These are phyloP conservation scores for Zymoseptoria passerinii DNA, from an alignment of 2,329 filamentous ascomycete species.

Conservation along the genomic window DNA sequence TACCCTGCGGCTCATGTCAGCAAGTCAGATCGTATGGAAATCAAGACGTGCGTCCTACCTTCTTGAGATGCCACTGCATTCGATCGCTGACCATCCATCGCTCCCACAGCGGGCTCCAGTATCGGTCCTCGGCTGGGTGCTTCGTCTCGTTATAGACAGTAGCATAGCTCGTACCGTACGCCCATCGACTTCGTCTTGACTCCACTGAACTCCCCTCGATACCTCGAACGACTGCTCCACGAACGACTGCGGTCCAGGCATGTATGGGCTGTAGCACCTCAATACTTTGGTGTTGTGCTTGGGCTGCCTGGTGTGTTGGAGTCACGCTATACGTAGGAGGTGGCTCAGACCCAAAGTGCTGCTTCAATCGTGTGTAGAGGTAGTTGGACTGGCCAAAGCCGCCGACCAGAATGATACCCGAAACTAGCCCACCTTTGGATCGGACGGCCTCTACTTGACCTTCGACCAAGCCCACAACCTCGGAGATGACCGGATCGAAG, in stretches of 20 bases:
- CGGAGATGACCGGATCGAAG: conserved; percentile 60
- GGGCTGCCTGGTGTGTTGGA: conserved; percentile 53
- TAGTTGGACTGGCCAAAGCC: conserved; percentile 69
- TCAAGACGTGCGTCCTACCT: conserved; percentile 42
- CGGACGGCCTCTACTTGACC: conserved; percentile 38
- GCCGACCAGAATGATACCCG: conserved; percentile 71
- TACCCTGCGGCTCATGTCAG: conserved; percentile 42
- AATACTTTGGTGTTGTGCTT: conserved; percentile 46
- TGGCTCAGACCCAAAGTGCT: conserved; percentile 51
- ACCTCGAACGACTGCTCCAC: conserved; percentile 66
- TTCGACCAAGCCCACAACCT: conserved; percentile 48
- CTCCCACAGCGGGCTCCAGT: conserved; percentile 74
- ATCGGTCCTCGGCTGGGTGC: conserved; percentile 63
- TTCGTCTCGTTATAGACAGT: conserved; percentile 66
- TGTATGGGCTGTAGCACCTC: conserved; percentile 78
- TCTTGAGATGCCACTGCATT: conserved; percentile 80
- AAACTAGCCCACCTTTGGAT: conserved; percentile 34
- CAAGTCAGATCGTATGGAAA: not conserved
- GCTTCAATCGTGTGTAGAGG: conserved; percentile 61
- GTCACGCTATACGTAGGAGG: conserved; percentile 57
- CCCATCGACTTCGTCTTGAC: conserved; percentile 62
- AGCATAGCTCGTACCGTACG: conserved; percentile 74
- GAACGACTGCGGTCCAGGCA: conserved; percentile 72
- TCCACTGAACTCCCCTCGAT: conserved; percentile 74
- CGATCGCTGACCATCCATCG: conserved; percentile 74